Conservation (phyloP, 495 filamentous ascomycete genomes). For the Hypomontagnella submonticulosa region DNA sequence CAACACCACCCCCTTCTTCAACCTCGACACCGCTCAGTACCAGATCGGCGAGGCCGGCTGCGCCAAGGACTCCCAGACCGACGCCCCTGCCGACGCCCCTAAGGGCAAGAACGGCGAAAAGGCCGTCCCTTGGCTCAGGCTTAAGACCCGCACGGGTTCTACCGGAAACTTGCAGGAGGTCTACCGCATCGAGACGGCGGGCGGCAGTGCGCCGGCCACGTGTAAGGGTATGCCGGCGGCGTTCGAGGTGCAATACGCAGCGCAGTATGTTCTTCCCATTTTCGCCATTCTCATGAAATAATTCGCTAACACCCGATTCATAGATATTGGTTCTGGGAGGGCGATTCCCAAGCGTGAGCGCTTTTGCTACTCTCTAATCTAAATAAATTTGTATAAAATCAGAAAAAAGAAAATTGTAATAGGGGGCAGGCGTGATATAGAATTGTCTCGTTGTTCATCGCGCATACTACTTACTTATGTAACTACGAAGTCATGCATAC, state of each 20-base stretch:
- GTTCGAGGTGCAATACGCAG: constrained; percentile 83
- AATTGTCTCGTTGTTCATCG: too few relatives aligned
- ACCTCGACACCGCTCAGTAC: constrained; percentile 65
- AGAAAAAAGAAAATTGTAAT: constrained; percentile 18
- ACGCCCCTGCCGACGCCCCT: constrained; percentile 68
- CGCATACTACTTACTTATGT: too few relatives aligned
- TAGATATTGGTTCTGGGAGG: constrained; percentile 46
- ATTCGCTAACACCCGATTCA: constrained; percentile 21
- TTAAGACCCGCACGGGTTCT: constrained; percentile 63
- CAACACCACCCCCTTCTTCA: constrained; percentile 78
- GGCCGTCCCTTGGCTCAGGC: constrained; percentile 79
- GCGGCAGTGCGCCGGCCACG: constrained; percentile 78
- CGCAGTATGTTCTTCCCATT: constrained; percentile 69
- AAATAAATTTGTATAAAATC: constrained; percentile 35
- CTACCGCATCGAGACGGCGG: constrained; percentile 88
- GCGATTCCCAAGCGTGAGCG: constrained; percentile 19
- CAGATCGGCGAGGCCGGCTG: constrained; percentile 71
- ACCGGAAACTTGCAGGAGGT: constrained; percentile 75
- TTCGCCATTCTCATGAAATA: background rate
- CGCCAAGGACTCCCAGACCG: constrained; percentile 62
- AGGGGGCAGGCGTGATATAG: constrained; percentile 16
- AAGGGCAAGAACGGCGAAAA: constrained; percentile 61
- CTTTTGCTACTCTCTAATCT: constrained; percentile 13
- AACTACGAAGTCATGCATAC: constrained; percentile 1
- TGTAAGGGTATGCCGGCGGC: constrained; percentile 70